These are phyloP conservation scores for Kregervanrija fluxuum DNA, from an alignment of 805 yeast species.

Conservation along the genomic window DNA sequence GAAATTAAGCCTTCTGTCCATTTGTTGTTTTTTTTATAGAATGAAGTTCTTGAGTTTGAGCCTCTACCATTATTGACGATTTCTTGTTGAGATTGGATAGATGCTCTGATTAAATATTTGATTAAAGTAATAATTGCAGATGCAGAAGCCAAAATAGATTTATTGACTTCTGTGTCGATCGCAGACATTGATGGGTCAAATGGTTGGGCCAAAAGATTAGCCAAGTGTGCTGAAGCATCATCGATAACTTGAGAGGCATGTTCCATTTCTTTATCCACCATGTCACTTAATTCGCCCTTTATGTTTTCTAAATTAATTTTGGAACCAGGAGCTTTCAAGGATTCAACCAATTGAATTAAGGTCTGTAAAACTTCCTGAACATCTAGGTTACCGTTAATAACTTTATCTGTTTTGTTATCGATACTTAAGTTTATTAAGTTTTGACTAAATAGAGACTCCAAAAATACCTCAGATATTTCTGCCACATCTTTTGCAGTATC, in stretches of 20 bases:
- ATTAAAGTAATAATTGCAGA: constrained; percentile 76
- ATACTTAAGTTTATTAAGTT: constrained; percentile 41
- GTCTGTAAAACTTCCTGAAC: constrained; percentile 66
- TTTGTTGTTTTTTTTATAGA: constrained; percentile 78
- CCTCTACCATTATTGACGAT: constrained; percentile 62
- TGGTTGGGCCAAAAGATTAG: constrained; percentile 39
- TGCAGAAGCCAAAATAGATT: constrained; percentile 71
- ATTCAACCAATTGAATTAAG: constrained; percentile 48
- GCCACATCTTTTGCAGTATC: constrained; percentile 49
- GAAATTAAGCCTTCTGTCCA: constrained; percentile 94
- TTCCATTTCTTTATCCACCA: constrained; percentile 68
- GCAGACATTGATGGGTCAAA: constrained; percentile 45
- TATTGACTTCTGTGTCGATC: constrained; percentile 62
- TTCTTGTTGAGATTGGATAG: constrained; percentile 76
- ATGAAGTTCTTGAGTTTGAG: constrained; percentile 57
- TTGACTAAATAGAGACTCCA: constrained; percentile 50
- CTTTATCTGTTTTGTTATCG: constrained; percentile 69
- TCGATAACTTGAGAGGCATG: constrained; percentile 66
- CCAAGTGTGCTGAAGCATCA: constrained; percentile 55
- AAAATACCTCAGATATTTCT: constrained; percentile 52
- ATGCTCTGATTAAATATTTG: constrained; percentile 60
- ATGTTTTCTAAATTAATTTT: constrained; percentile 18
- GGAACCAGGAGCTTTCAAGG: constrained; percentile 33
- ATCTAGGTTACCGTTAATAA: constrained; percentile 66
- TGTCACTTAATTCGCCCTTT: constrained; percentile 53